phyloP scores from a whole-genome alignment of 2,329 filamentous ascomycete species.

The Keithomyces neogunnii region DNA sequence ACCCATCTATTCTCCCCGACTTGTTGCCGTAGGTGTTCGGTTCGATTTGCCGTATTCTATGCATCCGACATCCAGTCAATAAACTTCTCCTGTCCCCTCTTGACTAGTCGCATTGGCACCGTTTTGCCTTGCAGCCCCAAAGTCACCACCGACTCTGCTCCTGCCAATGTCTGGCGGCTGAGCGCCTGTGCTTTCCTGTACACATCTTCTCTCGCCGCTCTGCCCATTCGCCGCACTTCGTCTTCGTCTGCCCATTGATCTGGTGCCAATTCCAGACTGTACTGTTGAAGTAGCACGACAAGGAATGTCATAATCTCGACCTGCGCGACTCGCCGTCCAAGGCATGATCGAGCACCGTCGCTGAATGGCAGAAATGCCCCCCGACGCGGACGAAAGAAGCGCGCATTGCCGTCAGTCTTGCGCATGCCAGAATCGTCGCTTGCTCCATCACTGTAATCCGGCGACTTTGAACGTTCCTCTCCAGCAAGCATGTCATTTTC shows the following conservation, averaged over 20 bases:
- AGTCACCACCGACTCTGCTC: slow-evolving; percentile 58
- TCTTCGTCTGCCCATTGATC: slow-evolving; percentile 47
- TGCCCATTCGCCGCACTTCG: slow-evolving; percentile 43
- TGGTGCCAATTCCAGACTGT: slow-evolving; percentile 64
- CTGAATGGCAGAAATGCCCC: slow-evolving; percentile 52
- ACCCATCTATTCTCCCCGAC: no score
- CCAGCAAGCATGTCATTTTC: slow-evolving; percentile 8
- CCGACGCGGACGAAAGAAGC: slow-evolving; percentile 50
- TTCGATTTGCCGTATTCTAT: background rate
- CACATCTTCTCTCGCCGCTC: slow-evolving; percentile 36
- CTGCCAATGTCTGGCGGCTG: slow-evolving; percentile 41
- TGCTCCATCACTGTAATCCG: slow-evolving; percentile 28
- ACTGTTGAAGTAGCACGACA: slow-evolving; percentile 46
- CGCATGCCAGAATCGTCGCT: slow-evolving; percentile 46
- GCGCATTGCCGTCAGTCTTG: slow-evolving; percentile 48
- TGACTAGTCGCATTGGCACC: slow-evolving; percentile 61
- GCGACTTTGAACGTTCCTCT: background rate
- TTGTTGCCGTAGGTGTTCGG: no score
- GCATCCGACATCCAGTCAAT: slow-evolving; percentile 27
- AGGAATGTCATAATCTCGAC: slow-evolving; percentile 49
- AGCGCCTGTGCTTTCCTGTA: slow-evolving; percentile 54
- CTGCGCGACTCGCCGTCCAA: slow-evolving; percentile 50
- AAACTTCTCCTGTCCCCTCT: slow-evolving; percentile 63
- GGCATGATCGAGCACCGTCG: slow-evolving; percentile 47
- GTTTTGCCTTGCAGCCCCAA: slow-evolving; percentile 56